phyloP scores from a whole-genome alignment of 2,329 filamentous ascomycete species.

The Coniochaeta ligniaria region DNA sequence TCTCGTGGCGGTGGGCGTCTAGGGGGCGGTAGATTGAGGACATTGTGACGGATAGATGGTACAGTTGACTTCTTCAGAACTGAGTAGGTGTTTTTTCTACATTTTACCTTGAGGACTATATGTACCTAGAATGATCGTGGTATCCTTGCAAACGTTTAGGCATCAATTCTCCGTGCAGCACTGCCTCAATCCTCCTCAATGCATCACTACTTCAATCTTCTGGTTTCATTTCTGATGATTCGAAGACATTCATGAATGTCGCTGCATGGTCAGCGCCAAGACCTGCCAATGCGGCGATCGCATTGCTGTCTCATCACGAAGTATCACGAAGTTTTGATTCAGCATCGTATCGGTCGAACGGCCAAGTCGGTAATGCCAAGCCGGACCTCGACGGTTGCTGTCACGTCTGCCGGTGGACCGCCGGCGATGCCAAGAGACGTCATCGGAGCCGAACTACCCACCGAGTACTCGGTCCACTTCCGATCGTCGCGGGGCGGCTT shows the following conservation, averaged over 20 bases:
- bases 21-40: background rate
- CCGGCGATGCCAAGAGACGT: background rate
- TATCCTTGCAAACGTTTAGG: background rate
- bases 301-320: background rate
- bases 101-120: background rate
- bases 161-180: background rate
- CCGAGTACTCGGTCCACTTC: background rate
- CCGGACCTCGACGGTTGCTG: background rate
- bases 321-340: too few relatives aligned
- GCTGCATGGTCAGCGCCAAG: too few relatives aligned
- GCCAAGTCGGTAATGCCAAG: background rate
- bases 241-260: too few relatives aligned
- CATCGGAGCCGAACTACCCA: background rate
- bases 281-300: background rate
- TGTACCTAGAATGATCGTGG: background rate
- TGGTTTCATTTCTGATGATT: too few relatives aligned
- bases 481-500: background rate
- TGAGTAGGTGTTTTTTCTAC: background rate
- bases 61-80: background rate
- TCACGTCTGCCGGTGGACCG: background rate
- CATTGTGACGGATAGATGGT: background rate
- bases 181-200: background rate
- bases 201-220: background rate
- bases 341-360: background rate
- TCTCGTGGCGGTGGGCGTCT: background rate